Conservation (phyloP, 2,329 filamentous ascomycete species). For the Verticillium nubilum region DNA sequence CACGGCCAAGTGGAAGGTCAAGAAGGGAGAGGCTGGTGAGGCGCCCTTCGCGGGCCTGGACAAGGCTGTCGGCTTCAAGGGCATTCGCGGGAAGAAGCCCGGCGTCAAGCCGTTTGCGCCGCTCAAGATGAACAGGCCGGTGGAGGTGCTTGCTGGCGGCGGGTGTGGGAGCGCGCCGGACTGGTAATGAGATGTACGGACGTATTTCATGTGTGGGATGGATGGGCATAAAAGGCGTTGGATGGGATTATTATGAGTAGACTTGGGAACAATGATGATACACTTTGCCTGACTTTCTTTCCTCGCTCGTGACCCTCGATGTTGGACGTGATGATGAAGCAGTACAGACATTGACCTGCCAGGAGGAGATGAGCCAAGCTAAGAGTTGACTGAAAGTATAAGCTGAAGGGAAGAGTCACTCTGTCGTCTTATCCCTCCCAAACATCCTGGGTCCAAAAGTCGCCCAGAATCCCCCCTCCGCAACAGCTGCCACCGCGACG, state of each 20-base stretch:
- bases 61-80: slow-evolving; percentile 37
- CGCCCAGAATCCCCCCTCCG: not conserved
- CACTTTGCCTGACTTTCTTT: not conserved
- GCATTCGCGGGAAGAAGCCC: slow-evolving; percentile 35
- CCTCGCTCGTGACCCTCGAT: not conserved
- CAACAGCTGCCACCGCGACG: not conserved
- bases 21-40: slow-evolving; percentile 56
- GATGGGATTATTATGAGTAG: not conserved
- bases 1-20: slow-evolving; percentile 73
- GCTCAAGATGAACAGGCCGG: slow-evolving; percentile 28
- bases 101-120: slow-evolving; percentile 27
- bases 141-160: slow-evolving; percentile 29
- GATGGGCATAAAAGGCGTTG: not conserved
- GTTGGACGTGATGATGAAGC: no score
- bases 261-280: not conserved
- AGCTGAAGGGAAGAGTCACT: no score
- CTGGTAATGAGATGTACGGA: slow-evolving; percentile 27
- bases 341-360: no score
- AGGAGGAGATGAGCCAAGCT: no score
- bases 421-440: not conserved
- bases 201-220: not conserved
- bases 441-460: not conserved
- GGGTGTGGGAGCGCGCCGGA: slow-evolving; percentile 39
- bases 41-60: slow-evolving; percentile 39
- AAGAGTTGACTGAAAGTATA: no score